These are phyloP conservation scores for Populus ilicifolia DNA, from an alignment of 345 rosid species.

Conservation along the genomic window DNA sequence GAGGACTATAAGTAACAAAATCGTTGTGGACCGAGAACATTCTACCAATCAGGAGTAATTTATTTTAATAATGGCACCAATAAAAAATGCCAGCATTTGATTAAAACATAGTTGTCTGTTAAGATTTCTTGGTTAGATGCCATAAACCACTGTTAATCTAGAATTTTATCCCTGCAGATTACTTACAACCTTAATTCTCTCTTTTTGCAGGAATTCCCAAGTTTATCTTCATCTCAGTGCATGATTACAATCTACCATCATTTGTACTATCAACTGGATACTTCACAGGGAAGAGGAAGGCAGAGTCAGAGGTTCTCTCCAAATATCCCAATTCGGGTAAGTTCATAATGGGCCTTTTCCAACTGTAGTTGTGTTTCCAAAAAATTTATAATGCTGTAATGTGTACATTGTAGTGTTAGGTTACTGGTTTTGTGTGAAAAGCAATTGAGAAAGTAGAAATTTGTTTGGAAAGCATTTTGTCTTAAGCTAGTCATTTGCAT, in stretches of 20 bases:
- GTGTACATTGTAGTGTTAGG: not conserved
- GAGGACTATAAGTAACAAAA: too few relatives aligned
- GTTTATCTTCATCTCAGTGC: conserved; percentile 78
- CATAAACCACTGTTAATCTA: not conserved
- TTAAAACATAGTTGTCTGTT: not conserved
- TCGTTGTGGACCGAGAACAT: too few relatives aligned
- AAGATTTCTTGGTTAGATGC: not conserved
- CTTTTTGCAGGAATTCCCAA: conserved; percentile 66
- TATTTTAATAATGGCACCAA: not conserved
- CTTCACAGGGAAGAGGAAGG: conserved; percentile 85
- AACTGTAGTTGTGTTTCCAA: not conserved
- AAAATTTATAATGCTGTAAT: not conserved
- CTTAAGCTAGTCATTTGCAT: not conserved
- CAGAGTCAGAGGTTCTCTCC: conserved; percentile 84
- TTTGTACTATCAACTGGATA: conserved; percentile 73
- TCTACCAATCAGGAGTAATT: too few relatives aligned
- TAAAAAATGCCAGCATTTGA: not conserved
- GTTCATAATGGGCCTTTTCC: conserved; percentile 1
- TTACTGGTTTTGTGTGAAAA: not conserved
- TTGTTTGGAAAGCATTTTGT: not conserved
- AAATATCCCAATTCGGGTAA: conserved; percentile 84
- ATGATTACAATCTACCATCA: conserved; percentile 85
- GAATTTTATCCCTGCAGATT: not conserved
- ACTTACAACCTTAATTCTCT: not conserved
- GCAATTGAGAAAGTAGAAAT: not conserved